Conservation (phyloP, 1,139 yeast genomes). For the Yamadazyma taylorii region DNA sequence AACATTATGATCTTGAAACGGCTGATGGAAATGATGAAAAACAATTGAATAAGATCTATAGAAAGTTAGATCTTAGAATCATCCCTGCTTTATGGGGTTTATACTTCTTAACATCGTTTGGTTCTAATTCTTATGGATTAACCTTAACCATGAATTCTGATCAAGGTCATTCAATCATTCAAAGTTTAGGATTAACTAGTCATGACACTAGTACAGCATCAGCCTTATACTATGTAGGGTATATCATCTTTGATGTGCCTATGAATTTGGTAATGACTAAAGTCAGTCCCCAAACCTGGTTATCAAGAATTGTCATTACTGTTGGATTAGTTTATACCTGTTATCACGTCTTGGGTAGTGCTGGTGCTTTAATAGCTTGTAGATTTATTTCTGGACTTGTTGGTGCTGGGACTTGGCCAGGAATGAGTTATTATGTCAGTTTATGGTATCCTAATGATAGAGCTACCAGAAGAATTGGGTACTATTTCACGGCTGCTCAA, state of each 20-base stretch:
- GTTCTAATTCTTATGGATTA: conserved; percentile 74
- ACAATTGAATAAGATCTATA: conserved; percentile 58
- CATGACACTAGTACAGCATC: conserved; percentile 73
- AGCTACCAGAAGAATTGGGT: conserved; percentile 78
- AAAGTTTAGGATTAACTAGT: conserved; percentile 49
- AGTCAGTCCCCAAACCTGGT: conserved; percentile 83
- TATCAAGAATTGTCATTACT: conserved; percentile 71
- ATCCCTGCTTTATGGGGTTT: conserved; percentile 83
- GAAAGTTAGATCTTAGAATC: conserved; percentile 67
- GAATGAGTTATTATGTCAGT: conserved; percentile 79
- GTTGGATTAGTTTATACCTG: conserved; percentile 79
- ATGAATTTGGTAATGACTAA: conserved; percentile 86
- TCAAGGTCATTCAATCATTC: conserved; percentile 61
- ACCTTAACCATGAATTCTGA: conserved; percentile 77
- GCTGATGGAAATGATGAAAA: conserved; percentile 14
- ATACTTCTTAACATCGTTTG: conserved; percentile 79
- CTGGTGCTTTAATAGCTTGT: conserved; percentile 65
- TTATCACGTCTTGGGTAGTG: conserved; percentile 55
- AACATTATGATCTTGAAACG: conserved; percentile 5
- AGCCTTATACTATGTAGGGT: conserved; percentile 81
- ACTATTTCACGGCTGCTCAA: conserved; percentile 90
- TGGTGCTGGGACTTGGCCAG: conserved; percentile 95
- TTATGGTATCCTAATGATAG: conserved; percentile 86
- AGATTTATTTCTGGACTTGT: conserved; percentile 77
- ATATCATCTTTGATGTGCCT: conserved; percentile 81